Evolutionary conservation across 2,329 filamentous ascomycete genomes (phyloP), one percentile per base, ranked within the genome.

Genomic region (Stemphylium vesicarium): DNA sequence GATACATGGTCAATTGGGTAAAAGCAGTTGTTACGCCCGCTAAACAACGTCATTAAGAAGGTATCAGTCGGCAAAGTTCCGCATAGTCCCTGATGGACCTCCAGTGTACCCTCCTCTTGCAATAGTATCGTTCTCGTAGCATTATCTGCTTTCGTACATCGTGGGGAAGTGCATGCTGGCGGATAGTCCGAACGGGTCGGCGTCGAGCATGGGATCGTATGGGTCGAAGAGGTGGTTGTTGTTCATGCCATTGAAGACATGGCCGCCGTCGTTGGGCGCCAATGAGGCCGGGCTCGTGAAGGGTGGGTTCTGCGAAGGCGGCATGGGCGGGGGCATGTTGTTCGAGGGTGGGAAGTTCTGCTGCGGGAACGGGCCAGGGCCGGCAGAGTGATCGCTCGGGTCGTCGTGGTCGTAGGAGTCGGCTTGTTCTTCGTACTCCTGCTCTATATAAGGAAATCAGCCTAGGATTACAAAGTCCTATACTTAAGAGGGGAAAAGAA

Each of bases 131-230:
- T 59, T 57, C 26, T 68, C 52, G 38, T 52, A 65, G 57, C 50
- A 53, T 72, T 63, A 76, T 69, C 74, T 67, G 53, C 76, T 72
- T 56, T 79, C 77, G 72, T 91, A 92, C 46, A 87, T 85, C 75
- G 89, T 90, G 10, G 92, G 92, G 69, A 96, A 96, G 63, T 94
- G 91, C 94, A 96, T 96, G 78, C 91, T 96, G 32, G 93, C 93
- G 55, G 90, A 94, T 47, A 97, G 81, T 11, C 93, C 93, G 69
- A 97, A 98, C 0, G 94, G 94, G 75, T 97, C 93, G 76, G 92
- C 91, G 72, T 97, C 93, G 43, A 96, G 81, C 78, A 92, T 91
- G 15, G 92, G 90, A 69, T 97, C 93, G 71, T 91, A 96, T 12
- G 86, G 82, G 63, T 88, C 86, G 68, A 89, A 84, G 33, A 87